A percentile compares a stretch with the other conserved stretches of the same genome.
Evolutionary conservation across 1,284 basidiomycete species (phyloP).

Genomic region (Wallemia mellicola): DNA sequence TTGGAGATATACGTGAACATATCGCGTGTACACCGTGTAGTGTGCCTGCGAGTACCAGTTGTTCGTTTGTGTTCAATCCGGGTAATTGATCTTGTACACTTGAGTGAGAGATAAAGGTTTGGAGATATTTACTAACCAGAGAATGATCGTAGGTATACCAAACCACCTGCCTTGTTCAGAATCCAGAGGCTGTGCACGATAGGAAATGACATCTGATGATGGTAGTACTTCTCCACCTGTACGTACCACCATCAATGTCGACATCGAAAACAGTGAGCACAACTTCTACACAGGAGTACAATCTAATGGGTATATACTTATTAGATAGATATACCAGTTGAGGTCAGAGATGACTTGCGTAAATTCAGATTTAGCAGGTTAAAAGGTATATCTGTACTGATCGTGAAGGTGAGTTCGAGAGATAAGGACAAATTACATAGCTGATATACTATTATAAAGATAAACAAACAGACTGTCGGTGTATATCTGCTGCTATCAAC

Average conservation of each 20-base stretch:
- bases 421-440: not conserved
- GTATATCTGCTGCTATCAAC: not conserved
- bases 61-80: conserved; percentile 73
- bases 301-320: not conserved
- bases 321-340: conserved; percentile 37
- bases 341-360: conserved; percentile 39
- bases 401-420: conserved; percentile 15
- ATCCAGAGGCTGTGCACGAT: conserved; percentile 12
- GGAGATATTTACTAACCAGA: conserved; percentile 6
- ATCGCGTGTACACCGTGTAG: conserved; percentile 96
- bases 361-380: conserved; percentile 53
- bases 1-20: conserved; percentile 65
- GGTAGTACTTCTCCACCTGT: not conserved
- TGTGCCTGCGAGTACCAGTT: conserved; percentile 85
- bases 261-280: conserved; percentile 3
- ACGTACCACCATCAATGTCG: not conserved
- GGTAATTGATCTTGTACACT: conserved; percentile 46
- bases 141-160: conserved; percentile 17
- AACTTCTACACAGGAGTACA: conserved; percentile 5
- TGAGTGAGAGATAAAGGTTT: not conserved
- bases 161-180: conserved; percentile 21
- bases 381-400: conserved; percentile 39
- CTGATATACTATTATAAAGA: not conserved
- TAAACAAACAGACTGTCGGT: not conserved
- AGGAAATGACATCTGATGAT: not conserved